Evolutionary conservation across 106 monocot species (phyloP).

Genomic region (Xerophyta viscosa): DNA sequence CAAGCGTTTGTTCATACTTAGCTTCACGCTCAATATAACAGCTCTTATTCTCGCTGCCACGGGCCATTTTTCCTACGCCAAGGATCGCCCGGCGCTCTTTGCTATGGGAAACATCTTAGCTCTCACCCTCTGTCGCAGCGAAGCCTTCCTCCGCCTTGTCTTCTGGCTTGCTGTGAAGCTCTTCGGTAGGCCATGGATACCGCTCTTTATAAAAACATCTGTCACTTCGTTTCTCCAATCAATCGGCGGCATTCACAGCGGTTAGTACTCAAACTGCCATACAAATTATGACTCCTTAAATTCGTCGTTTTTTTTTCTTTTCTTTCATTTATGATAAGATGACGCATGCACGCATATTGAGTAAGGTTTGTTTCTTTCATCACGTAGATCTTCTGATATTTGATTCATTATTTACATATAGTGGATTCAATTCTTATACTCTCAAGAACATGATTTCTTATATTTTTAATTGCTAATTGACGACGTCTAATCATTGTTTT

Average conservation of each 20-base stretch:
- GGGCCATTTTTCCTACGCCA: constrained; percentile 31
- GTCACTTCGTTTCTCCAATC: constrained; percentile 50
- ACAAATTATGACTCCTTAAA: too few relatives aligned
- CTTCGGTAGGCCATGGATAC: constrained; percentile 23
- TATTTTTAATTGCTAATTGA: too few relatives aligned
- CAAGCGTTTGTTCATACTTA: constrained; percentile 45
- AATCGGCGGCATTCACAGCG: constrained; percentile 51
- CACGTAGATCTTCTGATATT: too few relatives aligned
- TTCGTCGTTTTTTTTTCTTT: too few relatives aligned
- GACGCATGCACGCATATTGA: too few relatives aligned
- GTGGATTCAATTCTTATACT: too few relatives aligned
- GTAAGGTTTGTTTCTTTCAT: too few relatives aligned
- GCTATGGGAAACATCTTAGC: constrained; percentile 44
- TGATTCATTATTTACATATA: too few relatives aligned
- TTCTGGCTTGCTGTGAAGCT: constrained; percentile 39
- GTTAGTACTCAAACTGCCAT: too few relatives aligned
- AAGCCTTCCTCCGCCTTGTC: constrained; percentile 41
- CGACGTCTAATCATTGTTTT: too few relatives aligned
- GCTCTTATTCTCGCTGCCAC: constrained; percentile 29
- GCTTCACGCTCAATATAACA: constrained; percentile 22
- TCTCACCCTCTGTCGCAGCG: constrained; percentile 55
- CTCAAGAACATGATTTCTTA: too few relatives aligned
- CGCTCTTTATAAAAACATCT: constrained; percentile 30
- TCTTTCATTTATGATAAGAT: too few relatives aligned
- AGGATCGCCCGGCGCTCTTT: constrained; percentile 27